Evolutionary conservation across 805 yeast genomes (phyloP).

Genomic region (Ogataea degrootiae): DNA sequence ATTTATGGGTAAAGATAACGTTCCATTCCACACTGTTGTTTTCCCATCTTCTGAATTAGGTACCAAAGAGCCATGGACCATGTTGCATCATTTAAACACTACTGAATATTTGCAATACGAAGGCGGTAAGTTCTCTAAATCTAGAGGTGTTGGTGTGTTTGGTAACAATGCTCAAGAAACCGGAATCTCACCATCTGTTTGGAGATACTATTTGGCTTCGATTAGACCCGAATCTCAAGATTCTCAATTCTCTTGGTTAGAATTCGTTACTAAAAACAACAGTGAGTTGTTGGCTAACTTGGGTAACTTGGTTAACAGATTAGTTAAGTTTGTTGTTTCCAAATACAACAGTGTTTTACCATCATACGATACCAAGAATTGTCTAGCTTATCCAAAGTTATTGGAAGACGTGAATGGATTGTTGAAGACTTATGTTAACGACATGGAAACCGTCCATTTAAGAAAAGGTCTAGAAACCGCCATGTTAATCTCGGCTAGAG

Average conservation of each 20-base stretch:
- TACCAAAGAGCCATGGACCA: constrained; percentile 85
- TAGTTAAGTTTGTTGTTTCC: constrained; percentile 83
- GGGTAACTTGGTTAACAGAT: constrained; percentile 94
- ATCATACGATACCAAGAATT: constrained; percentile 42
- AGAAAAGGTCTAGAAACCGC: constrained; percentile 90
- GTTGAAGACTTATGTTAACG: constrained; percentile 55
- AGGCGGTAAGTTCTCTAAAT: constrained; percentile 96
- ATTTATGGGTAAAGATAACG: constrained; percentile 99
- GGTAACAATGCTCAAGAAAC: constrained; percentile 97
- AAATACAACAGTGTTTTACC: constrained; percentile 93
- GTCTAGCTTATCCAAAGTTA: constrained; percentile 43
- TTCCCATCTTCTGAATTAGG: constrained; percentile 94
- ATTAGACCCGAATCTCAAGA: constrained; percentile 95
- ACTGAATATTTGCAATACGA: constrained; percentile 97
- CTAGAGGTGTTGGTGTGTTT: constrained; percentile 97
- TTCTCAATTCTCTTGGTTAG: constrained; percentile 96
- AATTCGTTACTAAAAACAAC: constrained; percentile 90
- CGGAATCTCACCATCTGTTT: constrained; percentile 85
- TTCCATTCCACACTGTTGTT: constrained; percentile 97
- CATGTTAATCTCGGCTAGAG: constrained; percentile 87
- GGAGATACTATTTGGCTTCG: constrained; percentile 94
- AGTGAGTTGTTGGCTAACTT: constrained; percentile 90
- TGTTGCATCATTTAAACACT: constrained; percentile 83
- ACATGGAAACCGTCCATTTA: constrained; percentile 74
- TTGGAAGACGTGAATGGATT: constrained; percentile 58